phyloP scores from a whole-genome alignment of 2,329 filamentous ascomycete genomes.

The Rutstroemia sp. region DNA sequence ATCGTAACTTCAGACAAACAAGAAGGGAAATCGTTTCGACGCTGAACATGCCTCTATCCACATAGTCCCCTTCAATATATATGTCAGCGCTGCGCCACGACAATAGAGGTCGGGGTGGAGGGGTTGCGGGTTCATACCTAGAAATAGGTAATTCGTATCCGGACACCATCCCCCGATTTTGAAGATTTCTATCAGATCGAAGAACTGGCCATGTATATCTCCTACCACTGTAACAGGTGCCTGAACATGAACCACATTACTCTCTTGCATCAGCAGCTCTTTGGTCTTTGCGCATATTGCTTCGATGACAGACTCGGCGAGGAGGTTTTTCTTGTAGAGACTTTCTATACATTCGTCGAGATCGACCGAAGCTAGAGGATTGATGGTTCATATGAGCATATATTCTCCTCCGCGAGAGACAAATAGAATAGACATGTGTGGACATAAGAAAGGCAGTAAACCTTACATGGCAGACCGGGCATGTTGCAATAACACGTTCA shows the following conservation, averaged over 20 bases:
- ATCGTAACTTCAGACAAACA: slow-evolving; percentile 93
- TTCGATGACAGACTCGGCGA: slow-evolving; percentile 96
- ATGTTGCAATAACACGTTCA: slow-evolving; percentile 33
- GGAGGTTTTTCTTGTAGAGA: slow-evolving; percentile 92
- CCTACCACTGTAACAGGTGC: slow-evolving; percentile 96
- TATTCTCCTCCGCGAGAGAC: too few relatives aligned
- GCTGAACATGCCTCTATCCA: slow-evolving; percentile 96
- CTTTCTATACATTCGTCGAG: slow-evolving; percentile 97
- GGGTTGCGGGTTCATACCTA: slow-evolving; percentile 49
- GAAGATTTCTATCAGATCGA: slow-evolving; percentile 98
- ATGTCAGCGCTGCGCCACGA: slow-evolving; percentile 7
- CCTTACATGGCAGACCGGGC: slow-evolving; percentile 50
- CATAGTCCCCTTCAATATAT: slow-evolving; percentile 65
- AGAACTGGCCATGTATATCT: slow-evolving; percentile 98
- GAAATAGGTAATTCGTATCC: slow-evolving; percentile 96
- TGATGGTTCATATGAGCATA: neutral
- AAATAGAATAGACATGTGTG: neutral
- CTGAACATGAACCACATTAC: slow-evolving; percentile 95
- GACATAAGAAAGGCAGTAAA: neutral
- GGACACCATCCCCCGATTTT: slow-evolving; percentile 96
- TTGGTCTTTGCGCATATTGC: slow-evolving; percentile 99
- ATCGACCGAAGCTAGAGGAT: slow-evolving; percentile 73
- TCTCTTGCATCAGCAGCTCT: slow-evolving; percentile 98
- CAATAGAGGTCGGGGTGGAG: neutral
- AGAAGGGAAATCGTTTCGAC: slow-evolving; percentile 98